Evolutionary conservation across 176 grass and related monocot genomes (phyloP).

Genomic region (Thalia dealbata): DNA sequence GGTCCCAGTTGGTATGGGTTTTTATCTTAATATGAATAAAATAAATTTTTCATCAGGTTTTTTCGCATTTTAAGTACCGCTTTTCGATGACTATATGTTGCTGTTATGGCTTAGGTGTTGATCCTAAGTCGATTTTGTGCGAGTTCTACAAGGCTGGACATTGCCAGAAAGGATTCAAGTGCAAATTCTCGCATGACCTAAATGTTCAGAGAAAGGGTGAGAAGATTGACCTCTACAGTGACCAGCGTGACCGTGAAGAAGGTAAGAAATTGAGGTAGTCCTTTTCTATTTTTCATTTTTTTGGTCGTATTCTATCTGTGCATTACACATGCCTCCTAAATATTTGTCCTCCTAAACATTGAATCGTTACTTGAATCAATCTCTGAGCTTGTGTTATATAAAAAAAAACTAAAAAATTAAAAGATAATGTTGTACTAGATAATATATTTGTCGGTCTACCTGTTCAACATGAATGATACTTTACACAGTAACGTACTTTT

Average conservation of each 20-base stretch:
- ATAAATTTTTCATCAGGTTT: not conserved
- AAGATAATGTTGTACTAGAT: no score
- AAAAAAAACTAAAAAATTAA: not conserved
- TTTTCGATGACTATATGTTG: constrained; percentile 6
- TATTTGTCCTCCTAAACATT: not conserved
- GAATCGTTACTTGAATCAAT: not conserved
- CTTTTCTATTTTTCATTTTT: not conserved
- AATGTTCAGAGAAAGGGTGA: constrained; percentile 99
- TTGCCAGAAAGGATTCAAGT: constrained; percentile 90
- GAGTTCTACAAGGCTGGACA: constrained; percentile 96
- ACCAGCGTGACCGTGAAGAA: constrained; percentile 74
- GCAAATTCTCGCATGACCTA: constrained; percentile 96
- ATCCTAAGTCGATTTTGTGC: constrained; percentile 90
- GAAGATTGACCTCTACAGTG: constrained; percentile 95
- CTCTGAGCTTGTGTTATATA: not conserved
- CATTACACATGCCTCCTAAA: not conserved
- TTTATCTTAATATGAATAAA: not conserved
- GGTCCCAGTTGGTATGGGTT: constrained; percentile 68
- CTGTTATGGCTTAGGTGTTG: constrained; percentile 52
- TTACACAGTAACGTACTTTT: no score
- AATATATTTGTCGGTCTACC: no score
- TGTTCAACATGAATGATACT: no score
- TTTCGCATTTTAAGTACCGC: not conserved
- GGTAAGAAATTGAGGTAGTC: not conserved
- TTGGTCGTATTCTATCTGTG: not conserved